Evolutionary conservation across 1,284 basidiomycete genomes (phyloP).

Genomic region (Malassezia dermatis): DNA sequence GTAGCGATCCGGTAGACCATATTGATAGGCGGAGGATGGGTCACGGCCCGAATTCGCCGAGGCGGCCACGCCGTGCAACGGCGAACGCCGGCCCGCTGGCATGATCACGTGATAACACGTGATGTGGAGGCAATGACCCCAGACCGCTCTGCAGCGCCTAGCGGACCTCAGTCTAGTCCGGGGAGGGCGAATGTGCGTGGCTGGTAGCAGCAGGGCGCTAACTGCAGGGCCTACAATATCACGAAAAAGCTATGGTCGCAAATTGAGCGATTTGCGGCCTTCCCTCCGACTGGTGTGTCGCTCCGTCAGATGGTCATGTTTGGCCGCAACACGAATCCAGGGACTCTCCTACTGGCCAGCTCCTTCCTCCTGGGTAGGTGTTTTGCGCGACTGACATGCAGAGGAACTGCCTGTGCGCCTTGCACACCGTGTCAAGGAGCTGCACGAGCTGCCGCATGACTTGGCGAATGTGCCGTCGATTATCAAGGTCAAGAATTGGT

Average conservation of each 20-base stretch:
- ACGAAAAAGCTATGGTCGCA: constrained; percentile 39
- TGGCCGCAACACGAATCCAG: constrained; percentile 43
- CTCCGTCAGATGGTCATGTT: constrained; percentile 48
- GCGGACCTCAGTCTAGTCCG: not conserved
- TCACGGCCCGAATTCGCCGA: constrained; percentile 5
- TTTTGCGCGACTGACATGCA: constrained; percentile 34
- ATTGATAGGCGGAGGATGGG: constrained; percentile 8
- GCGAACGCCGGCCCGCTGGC: constrained; percentile 17
- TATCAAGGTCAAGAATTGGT: constrained; percentile 94
- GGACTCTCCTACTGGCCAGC: constrained; percentile 43
- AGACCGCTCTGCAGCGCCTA: not conserved
- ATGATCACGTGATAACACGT: constrained; percentile 17
- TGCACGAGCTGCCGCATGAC: constrained; percentile 86
- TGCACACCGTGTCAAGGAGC: constrained; percentile 89
- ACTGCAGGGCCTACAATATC: constrained; percentile 35
- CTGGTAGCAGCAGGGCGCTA: not conserved
- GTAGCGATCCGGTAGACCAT: constrained; percentile 18
- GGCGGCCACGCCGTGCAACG: constrained; percentile 5
- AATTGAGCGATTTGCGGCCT: constrained; percentile 44
- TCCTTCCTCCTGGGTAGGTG: constrained; percentile 27
- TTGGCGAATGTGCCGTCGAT: constrained; percentile 86
- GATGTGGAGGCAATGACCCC: not conserved
- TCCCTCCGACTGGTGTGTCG: constrained; percentile 45
- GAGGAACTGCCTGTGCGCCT: constrained; percentile 88
- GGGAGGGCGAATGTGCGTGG: constrained; percentile 11